Percentiles rank a stretch among this genome's conserved stretches.
phyloP scores from a whole-genome alignment of 2,329 filamentous ascomycete species.

The Aspergillaceae sp. region DNA sequence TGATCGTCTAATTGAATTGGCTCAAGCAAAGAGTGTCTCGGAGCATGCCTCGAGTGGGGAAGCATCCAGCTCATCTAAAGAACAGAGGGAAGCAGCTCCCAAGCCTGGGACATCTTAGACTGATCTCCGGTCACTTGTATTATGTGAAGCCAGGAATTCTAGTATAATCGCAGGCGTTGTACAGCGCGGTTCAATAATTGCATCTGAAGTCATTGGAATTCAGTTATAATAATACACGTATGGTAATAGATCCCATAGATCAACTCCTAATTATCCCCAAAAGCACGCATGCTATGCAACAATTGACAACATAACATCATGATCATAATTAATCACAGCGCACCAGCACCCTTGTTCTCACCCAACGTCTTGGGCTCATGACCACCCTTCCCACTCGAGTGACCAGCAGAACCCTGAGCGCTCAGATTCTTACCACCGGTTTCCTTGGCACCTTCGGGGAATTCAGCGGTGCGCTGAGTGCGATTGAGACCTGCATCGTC shows the following conservation, averaged over 20 bases:
- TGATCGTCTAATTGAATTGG: slow-evolving; percentile 52
- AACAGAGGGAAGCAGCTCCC: neutral
- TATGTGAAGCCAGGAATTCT: too few species aligned
- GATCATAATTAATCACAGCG: neutral
- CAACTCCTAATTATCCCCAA: too few species aligned
- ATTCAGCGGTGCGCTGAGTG: slow-evolving; percentile 23
- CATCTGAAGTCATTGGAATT: too few species aligned
- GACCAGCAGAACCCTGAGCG: slow-evolving; percentile 17
- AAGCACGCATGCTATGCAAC: too few species aligned
- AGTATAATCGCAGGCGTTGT: too few species aligned
- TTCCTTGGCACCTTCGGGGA: slow-evolving; percentile 27
- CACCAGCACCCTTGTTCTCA: slow-evolving; percentile 26
- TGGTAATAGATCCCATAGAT: too few species aligned
- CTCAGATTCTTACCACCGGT: slow-evolving; percentile 12
- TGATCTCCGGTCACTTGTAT: neutral
- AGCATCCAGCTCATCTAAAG: neutral
- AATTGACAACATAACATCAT: too few species aligned
- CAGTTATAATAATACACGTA: too few species aligned
- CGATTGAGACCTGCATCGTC: slow-evolving; percentile 18
- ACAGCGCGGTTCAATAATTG: too few species aligned
- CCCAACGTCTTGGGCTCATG: slow-evolving; percentile 28
- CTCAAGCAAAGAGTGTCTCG: slow-evolving; percentile 28
- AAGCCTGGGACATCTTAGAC: neutral
- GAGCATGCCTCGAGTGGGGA: slow-evolving; percentile 3
- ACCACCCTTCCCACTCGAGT: slow-evolving; percentile 29